These are phyloP conservation scores for Mucor circinelloides DNA, from an alignment of 371 early-diverging fungal species.

Conservation along the genomic window DNA sequence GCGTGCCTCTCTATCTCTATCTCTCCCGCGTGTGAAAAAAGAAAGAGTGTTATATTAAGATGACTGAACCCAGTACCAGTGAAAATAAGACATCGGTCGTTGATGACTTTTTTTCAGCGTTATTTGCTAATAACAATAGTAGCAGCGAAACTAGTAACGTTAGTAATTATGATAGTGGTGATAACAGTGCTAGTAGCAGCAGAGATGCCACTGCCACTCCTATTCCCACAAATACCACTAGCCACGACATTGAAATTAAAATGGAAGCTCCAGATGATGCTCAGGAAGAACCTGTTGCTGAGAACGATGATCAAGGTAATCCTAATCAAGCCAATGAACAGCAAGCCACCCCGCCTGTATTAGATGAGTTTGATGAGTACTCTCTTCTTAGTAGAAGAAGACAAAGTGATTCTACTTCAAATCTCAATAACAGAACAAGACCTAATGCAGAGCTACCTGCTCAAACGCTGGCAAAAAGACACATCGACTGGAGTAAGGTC, in stretches of 20 bases:
- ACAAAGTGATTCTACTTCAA: constrained; percentile 5
- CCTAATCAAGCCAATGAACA: neutral
- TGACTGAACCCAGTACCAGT: constrained; percentile 11
- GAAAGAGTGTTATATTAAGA: neutral
- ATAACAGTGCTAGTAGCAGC: neutral
- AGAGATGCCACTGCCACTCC: neutral
- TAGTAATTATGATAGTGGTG: constrained; percentile 50
- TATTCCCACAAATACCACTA: neutral
- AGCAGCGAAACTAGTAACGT: constrained; percentile 21
- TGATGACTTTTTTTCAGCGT: constrained; percentile 52
- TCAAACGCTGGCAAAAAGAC: constrained; percentile 28
- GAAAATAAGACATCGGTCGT: constrained; percentile 38
- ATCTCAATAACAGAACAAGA: neutral
- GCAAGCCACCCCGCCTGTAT: constrained; percentile 19
- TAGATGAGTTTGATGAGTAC: constrained; percentile 57
- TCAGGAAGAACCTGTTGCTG: neutral
- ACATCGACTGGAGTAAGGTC: constrained; percentile 32
- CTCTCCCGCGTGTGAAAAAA: neutral
- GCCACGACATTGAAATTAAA: neutral
- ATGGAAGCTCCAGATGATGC: constrained; percentile 1
- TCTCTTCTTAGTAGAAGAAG: constrained; percentile 43
- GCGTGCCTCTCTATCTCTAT: neutral
- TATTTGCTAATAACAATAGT: constrained; percentile 39
- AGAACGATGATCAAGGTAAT: neutral
- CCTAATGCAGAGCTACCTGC: constrained; percentile 4